Conservation (phyloP, 352 stramenopile genomes). For the Phytophthora crassamura region DNA sequence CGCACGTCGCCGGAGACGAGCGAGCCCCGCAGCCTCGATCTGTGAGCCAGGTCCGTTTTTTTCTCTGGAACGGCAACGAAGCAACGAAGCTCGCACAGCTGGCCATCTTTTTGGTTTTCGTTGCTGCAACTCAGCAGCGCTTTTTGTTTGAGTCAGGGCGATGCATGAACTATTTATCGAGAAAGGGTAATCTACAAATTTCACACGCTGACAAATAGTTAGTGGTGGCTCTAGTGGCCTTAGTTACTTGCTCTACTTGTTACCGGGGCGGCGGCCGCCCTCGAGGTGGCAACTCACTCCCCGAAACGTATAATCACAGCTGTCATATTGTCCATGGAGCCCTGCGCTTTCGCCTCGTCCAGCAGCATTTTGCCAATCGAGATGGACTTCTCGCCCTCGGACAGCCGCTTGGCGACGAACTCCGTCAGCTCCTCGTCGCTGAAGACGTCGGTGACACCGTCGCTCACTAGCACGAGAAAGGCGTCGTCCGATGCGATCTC, state of each 20-base stretch:
- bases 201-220: slow-evolving; percentile 34
- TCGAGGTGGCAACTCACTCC: slow-evolving; percentile 20
- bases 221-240: slow-evolving; percentile 24
- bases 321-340: slow-evolving; percentile 87
- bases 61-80: too few relatives aligned
- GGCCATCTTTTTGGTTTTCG: neutral
- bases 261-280: neutral
- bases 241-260: slow-evolving; percentile 43
- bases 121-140: neutral
- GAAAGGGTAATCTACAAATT: slow-evolving; percentile 5
- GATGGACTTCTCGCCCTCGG: slow-evolving; percentile 53
- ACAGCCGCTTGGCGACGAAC: slow-evolving; percentile 60
- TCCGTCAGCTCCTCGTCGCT: slow-evolving; percentile 71
- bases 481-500: slow-evolving; percentile 53
- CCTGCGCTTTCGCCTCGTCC: slow-evolving; percentile 69
- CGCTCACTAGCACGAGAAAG: slow-evolving; percentile 82
- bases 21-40: slow-evolving; percentile 48
- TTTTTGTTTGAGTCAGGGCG: slow-evolving; percentile 1
- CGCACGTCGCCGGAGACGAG: slow-evolving; percentile 36
- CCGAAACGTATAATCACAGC: slow-evolving; percentile 78
- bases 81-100: too few relatives aligned
- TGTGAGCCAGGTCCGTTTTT: slow-evolving; percentile 37
- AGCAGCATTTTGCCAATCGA: slow-evolving; percentile 71
- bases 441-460: slow-evolving; percentile 82
- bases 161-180: slow-evolving; percentile 26